A percentile compares a stretch with the other conserved stretches of the same genome.
Conservation (phyloP, 805 yeast genomes). For the Wickerhamomyces pijperi region DNA sequence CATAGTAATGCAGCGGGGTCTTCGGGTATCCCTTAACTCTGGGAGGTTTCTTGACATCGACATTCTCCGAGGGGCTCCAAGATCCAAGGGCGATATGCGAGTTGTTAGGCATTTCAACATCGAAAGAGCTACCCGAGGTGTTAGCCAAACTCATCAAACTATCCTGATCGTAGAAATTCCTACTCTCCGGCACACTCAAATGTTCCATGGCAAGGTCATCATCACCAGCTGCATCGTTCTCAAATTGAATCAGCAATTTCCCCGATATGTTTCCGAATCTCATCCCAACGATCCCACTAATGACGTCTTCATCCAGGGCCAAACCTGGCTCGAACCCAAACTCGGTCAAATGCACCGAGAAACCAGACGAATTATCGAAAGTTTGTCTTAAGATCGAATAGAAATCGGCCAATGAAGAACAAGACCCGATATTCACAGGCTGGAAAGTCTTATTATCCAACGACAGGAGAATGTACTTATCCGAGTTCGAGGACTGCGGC, state of each 20-base stretch:
- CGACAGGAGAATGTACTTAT: conserved; percentile 43
- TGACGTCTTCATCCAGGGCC: conserved; percentile 37
- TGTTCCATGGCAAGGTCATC: no score
- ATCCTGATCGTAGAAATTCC: conserved; percentile 7
- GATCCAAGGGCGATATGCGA: conserved; percentile 34
- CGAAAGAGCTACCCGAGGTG: background rate
- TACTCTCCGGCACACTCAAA: no score
- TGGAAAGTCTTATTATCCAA: conserved; percentile 47
- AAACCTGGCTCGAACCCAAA: conserved; percentile 50
- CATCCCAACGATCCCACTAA: conserved; percentile 26
- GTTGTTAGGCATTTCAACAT: conserved; percentile 18
- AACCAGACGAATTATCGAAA: no score
- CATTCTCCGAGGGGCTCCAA: no score
- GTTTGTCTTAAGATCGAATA: conserved; percentile 28
- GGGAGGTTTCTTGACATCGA: no score
- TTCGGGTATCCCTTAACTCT: conserved; percentile 33
- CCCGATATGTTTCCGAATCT: conserved; percentile 22
- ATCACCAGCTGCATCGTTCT: no score
- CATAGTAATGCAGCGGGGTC: conserved; percentile 60
- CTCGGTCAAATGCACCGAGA: conserved; percentile 54
- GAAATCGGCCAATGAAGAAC: conserved; percentile 23
- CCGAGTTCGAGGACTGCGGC: conserved; percentile 20
- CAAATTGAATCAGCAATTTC: conserved; percentile 19
- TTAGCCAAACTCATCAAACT: conserved; percentile 17
- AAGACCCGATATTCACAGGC: conserved; percentile 31